Base-by-base conservation (phyloP, 176 grass and related monocot species). In the Avena eriantha region DNA sequence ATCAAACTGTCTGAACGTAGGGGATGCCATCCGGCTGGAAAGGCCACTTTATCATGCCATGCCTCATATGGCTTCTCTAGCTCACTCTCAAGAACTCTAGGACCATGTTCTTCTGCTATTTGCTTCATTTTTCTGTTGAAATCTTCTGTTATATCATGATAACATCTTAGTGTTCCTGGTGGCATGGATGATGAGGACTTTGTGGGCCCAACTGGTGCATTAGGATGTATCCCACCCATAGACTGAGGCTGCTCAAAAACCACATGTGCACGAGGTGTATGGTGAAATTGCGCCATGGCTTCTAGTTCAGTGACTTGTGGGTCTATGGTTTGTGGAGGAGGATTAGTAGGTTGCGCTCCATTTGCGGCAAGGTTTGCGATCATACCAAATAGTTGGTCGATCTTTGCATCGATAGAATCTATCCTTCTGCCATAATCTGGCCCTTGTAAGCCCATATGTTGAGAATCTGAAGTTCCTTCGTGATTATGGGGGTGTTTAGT, bases 61-160 rank as follows among this genome's bases (percentile, higher is more conserved):
- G 81, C 39, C 12, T 83, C 81, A 26, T 73, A 83, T 8, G 81
- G 69, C 15, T 83, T 83, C 15, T 83, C 69, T 2, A 83, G 7
- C 17, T 83, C 51, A 4, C 51, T 55, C 16, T 55, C 51, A 7
- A 55, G 51, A 18, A 1, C 5, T 18, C 16, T 18, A 18, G 51
- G 51, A 6, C 4, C 5, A 4, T 55, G 33, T 3, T 36, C 65
- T 19, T 68, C 16, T 7, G 65, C 65, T 18, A 68, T 68, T 36
- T 68, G 15, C 9, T 58, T 83, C 53, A 83, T 83, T 29, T 59
- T 83, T 26, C 36, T 73, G 8, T 73, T 73, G 2, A 73, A 21
- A 0, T 83, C 51, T 11, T 73, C 35, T 1, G 68, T 35, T 0
- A 83, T 58, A 3, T 59, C 81, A 83, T 83, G 68, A 2, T 83